Conservation (phyloP, 148 eudicot genomes). For the Heliamphora exappendiculata region DNA sequence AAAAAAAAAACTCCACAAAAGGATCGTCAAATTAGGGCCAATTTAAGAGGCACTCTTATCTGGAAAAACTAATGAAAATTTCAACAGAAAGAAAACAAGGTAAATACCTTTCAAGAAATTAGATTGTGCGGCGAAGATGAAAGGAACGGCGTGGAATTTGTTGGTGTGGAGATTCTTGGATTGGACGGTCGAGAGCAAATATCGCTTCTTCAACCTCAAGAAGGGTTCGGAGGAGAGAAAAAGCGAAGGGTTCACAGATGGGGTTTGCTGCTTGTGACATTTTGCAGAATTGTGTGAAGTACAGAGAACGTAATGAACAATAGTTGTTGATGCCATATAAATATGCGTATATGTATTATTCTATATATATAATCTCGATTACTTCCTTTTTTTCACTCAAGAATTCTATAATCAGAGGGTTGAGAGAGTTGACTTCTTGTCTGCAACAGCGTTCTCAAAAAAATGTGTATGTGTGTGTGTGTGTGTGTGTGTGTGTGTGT, state of each 20-base stretch:
- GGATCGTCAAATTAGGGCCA: background rate
- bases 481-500: too few species aligned
- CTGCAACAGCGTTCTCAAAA: too few species aligned
- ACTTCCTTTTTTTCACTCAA: slow-evolving; percentile 2
- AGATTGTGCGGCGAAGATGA: slow-evolving; percentile 46
- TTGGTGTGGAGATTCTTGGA: slow-evolving; percentile 18
- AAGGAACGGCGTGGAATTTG: slow-evolving; percentile 12
- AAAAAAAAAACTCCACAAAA: too few species aligned
- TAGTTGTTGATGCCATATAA: slow-evolving; percentile 18
- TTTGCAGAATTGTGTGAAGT: slow-evolving; percentile 2
- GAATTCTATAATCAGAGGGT: background rate
- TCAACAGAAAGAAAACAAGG: background rate
- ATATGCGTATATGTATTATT: background rate
- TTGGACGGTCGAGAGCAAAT: slow-evolving; percentile 27
- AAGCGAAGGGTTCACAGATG: slow-evolving; percentile 15
- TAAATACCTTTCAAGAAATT: slow-evolving; percentile 53
- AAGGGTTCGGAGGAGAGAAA: slow-evolving; percentile 34
- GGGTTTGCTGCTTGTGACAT: slow-evolving; percentile 11
- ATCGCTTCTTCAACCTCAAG: slow-evolving; percentile 20
- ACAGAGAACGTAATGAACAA: background rate
- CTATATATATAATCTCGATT: background rate
- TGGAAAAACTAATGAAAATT: background rate
- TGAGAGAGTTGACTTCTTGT: background rate
- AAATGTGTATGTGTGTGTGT: too few species aligned
- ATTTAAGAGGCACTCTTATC: background rate